phyloP scores from a whole-genome alignment of 2,329 filamentous ascomycete species.

The Apiospora hydei region DNA sequence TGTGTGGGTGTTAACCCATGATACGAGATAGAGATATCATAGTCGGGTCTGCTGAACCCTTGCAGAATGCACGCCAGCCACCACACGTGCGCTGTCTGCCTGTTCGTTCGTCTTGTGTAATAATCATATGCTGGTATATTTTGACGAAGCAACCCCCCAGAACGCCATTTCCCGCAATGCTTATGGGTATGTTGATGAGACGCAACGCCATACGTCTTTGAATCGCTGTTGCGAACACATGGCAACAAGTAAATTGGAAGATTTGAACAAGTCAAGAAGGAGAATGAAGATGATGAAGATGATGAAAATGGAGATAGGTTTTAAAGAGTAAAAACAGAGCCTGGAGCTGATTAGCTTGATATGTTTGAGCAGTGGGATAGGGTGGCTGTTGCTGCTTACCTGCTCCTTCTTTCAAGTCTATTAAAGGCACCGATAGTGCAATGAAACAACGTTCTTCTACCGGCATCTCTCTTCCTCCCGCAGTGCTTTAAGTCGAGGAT shows the following conservation, averaged over 20 bases:
- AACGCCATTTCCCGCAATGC: conserved; percentile 16
- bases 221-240: background rate
- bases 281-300: background rate
- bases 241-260: background rate
- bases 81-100: background rate
- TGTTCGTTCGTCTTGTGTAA: background rate
- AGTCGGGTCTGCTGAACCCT: background rate
- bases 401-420: conserved; percentile 10
- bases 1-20: background rate
- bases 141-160: background rate
- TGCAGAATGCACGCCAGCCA: background rate
- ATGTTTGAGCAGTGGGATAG: background rate
- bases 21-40: background rate
- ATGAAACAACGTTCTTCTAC: background rate
- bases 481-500: background rate
- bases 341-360: background rate
- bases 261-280: background rate
- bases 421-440: background rate
- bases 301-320: background rate
- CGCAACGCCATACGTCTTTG: background rate
- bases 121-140: conserved; percentile 11
- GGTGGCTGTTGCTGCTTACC: conserved; percentile 1
- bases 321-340: background rate
- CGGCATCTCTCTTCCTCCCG: background rate
- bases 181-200: background rate